These are phyloP conservation scores for Epichloe baconii DNA, from an alignment of 2,329 filamentous ascomycete species.

Conservation along the genomic window DNA sequence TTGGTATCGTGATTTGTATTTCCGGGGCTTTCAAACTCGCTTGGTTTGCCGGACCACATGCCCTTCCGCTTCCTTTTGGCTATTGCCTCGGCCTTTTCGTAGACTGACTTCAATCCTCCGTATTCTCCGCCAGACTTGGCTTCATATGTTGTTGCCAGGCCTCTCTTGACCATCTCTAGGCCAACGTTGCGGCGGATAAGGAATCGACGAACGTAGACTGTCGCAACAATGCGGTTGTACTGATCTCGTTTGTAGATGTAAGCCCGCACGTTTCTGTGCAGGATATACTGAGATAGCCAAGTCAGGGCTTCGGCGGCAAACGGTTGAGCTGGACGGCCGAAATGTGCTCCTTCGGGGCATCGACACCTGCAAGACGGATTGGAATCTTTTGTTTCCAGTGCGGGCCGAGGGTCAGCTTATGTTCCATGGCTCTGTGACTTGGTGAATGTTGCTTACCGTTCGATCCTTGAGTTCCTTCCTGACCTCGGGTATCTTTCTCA, in stretches of 20 bases:
- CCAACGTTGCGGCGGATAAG: conserved; percentile 69
- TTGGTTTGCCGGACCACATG: conserved; percentile 59
- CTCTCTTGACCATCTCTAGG: conserved; percentile 73
- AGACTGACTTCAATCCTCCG: conserved; percentile 53
- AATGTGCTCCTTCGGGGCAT: conserved; percentile 87
- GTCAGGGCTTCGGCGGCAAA: conserved; percentile 66
- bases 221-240: conserved; percentile 82
- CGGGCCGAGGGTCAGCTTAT: not conserved
- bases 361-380: conserved; percentile 78
- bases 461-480: conserved; percentile 59
- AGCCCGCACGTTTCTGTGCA: conserved; percentile 63
- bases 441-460: conserved; percentile 42
- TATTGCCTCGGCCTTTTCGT: conserved; percentile 51
- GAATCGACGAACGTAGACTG: conserved; percentile 60
- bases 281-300: conserved; percentile 66
- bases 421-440: not conserved
- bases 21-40: conserved; percentile 64
- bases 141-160: conserved; percentile 85
- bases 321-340: conserved; percentile 78
- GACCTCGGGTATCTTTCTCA: conserved; percentile 58
- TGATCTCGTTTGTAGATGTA: conserved; percentile 78
- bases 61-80: conserved; percentile 54
- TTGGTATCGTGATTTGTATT: conserved; percentile 56
- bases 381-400: conserved; percentile 47
- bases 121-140: conserved; percentile 84